phyloP scores from a whole-genome alignment of 768 basidiomycete species.

The Serendipita sp. region DNA sequence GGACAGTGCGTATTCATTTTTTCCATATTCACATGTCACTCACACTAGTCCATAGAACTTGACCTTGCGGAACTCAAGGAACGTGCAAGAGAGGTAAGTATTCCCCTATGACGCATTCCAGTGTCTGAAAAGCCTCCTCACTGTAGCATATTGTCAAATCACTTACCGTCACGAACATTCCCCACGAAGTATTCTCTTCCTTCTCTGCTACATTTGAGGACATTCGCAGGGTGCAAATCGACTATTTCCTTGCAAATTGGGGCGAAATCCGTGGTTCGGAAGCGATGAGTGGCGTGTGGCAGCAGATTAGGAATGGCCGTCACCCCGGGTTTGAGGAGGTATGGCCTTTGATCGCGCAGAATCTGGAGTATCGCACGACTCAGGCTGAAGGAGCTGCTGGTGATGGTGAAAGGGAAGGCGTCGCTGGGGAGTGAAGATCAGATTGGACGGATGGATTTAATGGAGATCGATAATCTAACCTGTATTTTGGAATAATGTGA shows the following conservation, averaged over 20 bases:
- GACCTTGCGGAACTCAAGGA: constrained; percentile 57
- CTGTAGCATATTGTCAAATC: constrained; percentile 56
- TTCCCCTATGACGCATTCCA: not conserved
- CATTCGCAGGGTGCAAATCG: constrained; percentile 65
- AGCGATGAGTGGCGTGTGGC: constrained; percentile 69
- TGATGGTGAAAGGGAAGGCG: not conserved
- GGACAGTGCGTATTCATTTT: constrained; percentile 38
- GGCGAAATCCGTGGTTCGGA: constrained; percentile 66
- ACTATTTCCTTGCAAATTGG: constrained; percentile 72
- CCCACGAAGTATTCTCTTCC: constrained; percentile 70
- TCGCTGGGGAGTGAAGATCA: not conserved
- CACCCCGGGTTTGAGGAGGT: constrained; percentile 84
- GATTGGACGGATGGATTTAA: not conserved
- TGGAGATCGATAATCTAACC: not conserved
- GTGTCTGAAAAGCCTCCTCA: constrained; percentile 2
- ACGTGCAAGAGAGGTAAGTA: constrained; percentile 39
- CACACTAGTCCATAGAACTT: constrained; percentile 30
- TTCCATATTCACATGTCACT: not conserved
- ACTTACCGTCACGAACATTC: constrained; percentile 63
- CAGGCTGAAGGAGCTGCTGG: not conserved
- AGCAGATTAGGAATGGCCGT: constrained; percentile 65
- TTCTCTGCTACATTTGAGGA: constrained; percentile 72
- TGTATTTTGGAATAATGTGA: not conserved
- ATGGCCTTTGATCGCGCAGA: constrained; percentile 49
- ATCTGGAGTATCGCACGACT: constrained; percentile 28